These are phyloP conservation scores for Solanum hybrid DNA, from an alignment of 305 asterid genomes.

Conservation along the genomic window DNA sequence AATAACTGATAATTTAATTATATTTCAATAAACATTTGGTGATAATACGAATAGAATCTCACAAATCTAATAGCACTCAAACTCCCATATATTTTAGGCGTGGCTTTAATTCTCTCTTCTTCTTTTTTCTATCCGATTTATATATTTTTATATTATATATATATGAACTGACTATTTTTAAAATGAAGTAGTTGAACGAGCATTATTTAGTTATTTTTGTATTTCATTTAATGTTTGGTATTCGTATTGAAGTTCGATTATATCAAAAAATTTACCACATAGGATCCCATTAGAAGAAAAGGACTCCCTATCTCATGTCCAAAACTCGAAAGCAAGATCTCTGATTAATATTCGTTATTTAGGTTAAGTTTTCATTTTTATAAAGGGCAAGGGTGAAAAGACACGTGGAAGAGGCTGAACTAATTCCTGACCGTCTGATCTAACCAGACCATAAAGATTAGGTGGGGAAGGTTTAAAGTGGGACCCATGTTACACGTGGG, in stretches of 20 bases:
- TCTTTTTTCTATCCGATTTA: too few relatives aligned
- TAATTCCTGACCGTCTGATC: not conserved
- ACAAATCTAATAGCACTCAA: not conserved
- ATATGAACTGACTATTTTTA: too few relatives aligned
- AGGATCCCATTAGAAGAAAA: not conserved
- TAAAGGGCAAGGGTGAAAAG: not conserved
- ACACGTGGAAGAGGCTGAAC: not conserved
- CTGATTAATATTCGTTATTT: not conserved
- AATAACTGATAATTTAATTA: not conserved
- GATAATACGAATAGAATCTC: not conserved
- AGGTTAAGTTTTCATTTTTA: not conserved
- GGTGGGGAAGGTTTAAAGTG: not conserved
- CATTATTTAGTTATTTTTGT: not conserved
- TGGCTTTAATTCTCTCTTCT: not conserved
- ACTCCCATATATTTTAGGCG: not conserved
- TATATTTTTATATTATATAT: too few relatives aligned
- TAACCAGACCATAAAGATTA: not conserved
- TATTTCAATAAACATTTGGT: not conserved
- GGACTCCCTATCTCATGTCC: too few relatives aligned
- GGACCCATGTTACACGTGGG: not conserved
- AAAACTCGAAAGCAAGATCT: not conserved
- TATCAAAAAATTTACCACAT: not conserved
- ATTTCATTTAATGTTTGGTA: too few relatives aligned
- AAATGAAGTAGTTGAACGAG: not conserved
- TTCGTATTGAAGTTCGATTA: too few relatives aligned